These are phyloP conservation scores for Brettanomyces anomalus DNA, from an alignment of 805 yeast species.

Conservation along the genomic window DNA sequence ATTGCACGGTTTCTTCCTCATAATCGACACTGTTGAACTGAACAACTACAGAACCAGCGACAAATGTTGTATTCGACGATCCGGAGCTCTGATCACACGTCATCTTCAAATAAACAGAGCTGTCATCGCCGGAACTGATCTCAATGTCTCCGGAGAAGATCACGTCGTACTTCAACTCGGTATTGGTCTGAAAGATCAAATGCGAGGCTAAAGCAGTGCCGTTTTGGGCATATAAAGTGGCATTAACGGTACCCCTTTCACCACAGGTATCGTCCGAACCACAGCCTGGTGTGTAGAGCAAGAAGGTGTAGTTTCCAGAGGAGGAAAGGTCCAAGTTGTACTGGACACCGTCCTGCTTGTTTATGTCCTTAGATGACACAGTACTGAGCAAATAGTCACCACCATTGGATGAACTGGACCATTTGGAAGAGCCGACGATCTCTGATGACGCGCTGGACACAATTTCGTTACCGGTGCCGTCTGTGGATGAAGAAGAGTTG, in stretches of 20 bases:
- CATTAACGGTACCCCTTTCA: slow-evolving; percentile 70
- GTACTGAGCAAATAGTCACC: slow-evolving; percentile 17
- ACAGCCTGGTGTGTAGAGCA: slow-evolving; percentile 87
- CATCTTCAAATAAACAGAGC: slow-evolving; percentile 31
- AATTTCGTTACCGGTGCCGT: not conserved
- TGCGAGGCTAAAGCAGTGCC: slow-evolving; percentile 33
- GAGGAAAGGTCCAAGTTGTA: slow-evolving; percentile 62
- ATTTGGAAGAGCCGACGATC: slow-evolving; percentile 12
- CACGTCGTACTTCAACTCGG: slow-evolving; percentile 69
- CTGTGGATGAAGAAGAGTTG: slow-evolving; percentile 3
- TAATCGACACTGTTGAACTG: slow-evolving; percentile 9
- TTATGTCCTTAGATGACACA: slow-evolving; percentile 20
- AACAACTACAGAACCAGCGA: slow-evolving; percentile 48
- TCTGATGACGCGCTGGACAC: slow-evolving; percentile 5
- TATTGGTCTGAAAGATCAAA: slow-evolving; percentile 71
- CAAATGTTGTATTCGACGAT: slow-evolving; percentile 39
- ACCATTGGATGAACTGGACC: slow-evolving; percentile 14
- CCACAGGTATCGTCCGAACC: slow-evolving; percentile 54
- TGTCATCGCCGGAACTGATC: slow-evolving; percentile 28
- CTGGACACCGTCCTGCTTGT: slow-evolving; percentile 30
- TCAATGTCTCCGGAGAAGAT: slow-evolving; percentile 63
- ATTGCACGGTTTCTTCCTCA: not conserved
- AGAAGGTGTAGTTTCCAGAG: slow-evolving; percentile 67
- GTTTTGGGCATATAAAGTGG: slow-evolving; percentile 46
- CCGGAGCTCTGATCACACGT: slow-evolving; percentile 25